These are phyloP conservation scores for Komagataella pseudopastoris DNA, from an alignment of 805 yeast genomes.

Conservation along the genomic window DNA sequence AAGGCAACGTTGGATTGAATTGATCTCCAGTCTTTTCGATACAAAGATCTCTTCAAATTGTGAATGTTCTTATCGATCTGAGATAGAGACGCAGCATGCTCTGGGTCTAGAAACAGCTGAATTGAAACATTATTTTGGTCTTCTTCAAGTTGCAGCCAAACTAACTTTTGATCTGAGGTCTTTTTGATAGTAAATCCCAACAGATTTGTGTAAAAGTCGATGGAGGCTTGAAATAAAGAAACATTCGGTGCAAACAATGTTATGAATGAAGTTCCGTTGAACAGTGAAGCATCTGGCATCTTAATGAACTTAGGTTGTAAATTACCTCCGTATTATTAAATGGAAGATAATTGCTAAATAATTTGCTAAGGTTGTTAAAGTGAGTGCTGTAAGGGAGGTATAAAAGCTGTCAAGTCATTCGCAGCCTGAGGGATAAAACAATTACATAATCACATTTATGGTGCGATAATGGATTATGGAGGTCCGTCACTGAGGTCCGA, in stretches of 20 bases:
- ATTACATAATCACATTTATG: neutral
- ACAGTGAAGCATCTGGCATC: constrained; percentile 18
- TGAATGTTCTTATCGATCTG: constrained; percentile 8
- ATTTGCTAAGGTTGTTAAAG: neutral
- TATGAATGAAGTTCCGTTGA: constrained; percentile 44
- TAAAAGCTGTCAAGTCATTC: neutral
- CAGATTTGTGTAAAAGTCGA: constrained; percentile 41
- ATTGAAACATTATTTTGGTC: constrained; percentile 14
- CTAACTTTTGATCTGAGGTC: constrained; percentile 9
- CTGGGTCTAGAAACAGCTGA: constrained; percentile 11
- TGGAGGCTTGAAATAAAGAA: constrained; percentile 28
- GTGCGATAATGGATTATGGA: neutral
- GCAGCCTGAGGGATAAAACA: neutral
- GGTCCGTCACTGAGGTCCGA: neutral
- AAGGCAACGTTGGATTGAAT: constrained; percentile 30
- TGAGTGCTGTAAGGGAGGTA: neutral
- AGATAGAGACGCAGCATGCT: constrained; percentile 12
- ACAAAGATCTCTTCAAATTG: constrained; percentile 13
- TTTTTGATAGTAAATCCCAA: constrained; percentile 21
- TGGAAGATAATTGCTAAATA: neutral
- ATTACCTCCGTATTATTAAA: neutral
- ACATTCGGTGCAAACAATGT: constrained; percentile 37
- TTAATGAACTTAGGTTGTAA: neutral
- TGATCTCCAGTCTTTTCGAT: constrained; percentile 36
- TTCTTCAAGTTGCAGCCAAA: constrained; percentile 18